Evolutionary conservation across 2,329 filamentous ascomycete genomes (phyloP).

Genomic region (Zymoseptoria ardabiliae): DNA sequence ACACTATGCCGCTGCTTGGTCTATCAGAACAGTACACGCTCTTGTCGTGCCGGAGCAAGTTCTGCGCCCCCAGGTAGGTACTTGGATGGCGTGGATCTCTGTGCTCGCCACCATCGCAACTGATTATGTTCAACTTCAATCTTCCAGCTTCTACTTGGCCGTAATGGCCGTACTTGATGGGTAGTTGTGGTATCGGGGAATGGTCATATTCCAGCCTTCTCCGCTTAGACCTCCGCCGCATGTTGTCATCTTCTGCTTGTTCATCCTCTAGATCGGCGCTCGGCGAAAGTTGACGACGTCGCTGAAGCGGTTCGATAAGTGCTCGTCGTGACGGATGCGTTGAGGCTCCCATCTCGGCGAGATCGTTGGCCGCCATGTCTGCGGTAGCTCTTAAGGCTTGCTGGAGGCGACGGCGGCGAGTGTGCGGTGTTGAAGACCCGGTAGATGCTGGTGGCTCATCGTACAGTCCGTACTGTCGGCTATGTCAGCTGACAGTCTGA

Average conservation of each 20-base stretch:
- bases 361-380: slow-evolving; percentile 25
- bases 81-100: slow-evolving; percentile 39
- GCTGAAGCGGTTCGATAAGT: slow-evolving; percentile 12
- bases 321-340: slow-evolving; percentile 5
- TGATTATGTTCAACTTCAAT: slow-evolving; percentile 78
- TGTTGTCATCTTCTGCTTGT: slow-evolving; percentile 10
- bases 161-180: slow-evolving; percentile 73
- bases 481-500: slow-evolving; percentile 5
- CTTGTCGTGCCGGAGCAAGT: slow-evolving; percentile 73
- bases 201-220: slow-evolving; percentile 34
- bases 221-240: slow-evolving; percentile 25
- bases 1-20: slow-evolving; percentile 78
- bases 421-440: slow-evolving; percentile 22
- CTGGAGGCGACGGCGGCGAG: slow-evolving; percentile 28
- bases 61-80: slow-evolving; percentile 62
- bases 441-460: slow-evolving; percentile 40
- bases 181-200: slow-evolving; percentile 16
- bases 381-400: slow-evolving; percentile 29
- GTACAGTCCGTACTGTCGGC: slow-evolving; percentile 33
- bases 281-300: slow-evolving; percentile 11
- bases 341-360: slow-evolving; percentile 14
- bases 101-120: slow-evolving; percentile 73
- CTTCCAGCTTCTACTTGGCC: slow-evolving; percentile 79
- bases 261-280: slow-evolving; percentile 9
- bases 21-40: slow-evolving; percentile 86